Conservation (phyloP, 73 alveolate genomes). For the Paramecium sexaurelia region DNA sequence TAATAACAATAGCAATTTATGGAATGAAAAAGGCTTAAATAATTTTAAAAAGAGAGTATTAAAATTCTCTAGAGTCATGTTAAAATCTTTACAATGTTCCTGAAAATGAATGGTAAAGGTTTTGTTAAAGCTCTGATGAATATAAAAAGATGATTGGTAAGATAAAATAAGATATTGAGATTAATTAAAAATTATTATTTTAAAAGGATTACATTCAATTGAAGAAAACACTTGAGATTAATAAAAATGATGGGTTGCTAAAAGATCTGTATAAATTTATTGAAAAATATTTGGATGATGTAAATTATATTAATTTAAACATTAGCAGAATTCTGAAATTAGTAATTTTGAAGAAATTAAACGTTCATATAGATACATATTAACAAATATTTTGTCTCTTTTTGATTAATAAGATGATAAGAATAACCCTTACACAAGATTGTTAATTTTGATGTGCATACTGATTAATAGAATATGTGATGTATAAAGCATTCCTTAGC, state of each 20-base stretch:
- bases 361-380: neutral
- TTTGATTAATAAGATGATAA: neutral
- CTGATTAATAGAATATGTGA: neutral
- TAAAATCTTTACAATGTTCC: neutral
- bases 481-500: neutral
- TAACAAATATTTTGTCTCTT: neutral
- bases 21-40: neutral
- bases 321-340: neutral
- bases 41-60: neutral
- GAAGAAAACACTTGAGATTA: neutral
- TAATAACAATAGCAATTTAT: neutral
- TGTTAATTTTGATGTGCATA: neutral
- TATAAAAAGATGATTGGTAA: neutral
- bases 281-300: constrained; percentile 9
- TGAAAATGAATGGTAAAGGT: neutral
- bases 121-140: neutral
- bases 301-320: neutral
- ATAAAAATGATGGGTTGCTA: neutral
- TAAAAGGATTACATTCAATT: neutral
- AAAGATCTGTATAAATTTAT: neutral
- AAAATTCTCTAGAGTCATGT: neutral
- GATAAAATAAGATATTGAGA: neutral
- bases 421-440: neutral
- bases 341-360: neutral
- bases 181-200: neutral